Base-by-base conservation (phyloP, 345 rosid genomes). In the Gossypium thurberi region DNA sequence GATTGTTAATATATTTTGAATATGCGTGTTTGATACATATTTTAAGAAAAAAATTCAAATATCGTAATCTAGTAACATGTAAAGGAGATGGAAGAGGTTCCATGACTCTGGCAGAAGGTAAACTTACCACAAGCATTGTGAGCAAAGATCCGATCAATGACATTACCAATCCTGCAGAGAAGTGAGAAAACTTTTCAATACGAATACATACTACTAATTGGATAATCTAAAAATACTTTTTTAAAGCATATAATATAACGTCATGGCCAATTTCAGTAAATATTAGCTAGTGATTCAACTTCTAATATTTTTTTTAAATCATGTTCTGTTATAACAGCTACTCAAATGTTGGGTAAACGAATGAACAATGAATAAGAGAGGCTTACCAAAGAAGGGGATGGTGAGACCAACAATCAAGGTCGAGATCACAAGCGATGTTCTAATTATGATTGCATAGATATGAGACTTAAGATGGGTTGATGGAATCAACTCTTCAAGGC, bases 401-500 rank as follows among this genome's bases (percentile, higher is more conserved):
- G 83, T 61, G n/a, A 94, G 93, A 73, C 85, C 95, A 21, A 94
- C 97, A 6, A 91, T 12, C 80, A 94, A 80, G 72, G 97, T 94
- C 17, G 97, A 94, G 74, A 94, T 48, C 71, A 83, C 97, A 56
- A 94, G 75, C 15, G 82, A 81, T 3, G 95, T 94, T 79, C 98
- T 86, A 76, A 94, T 90, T 82, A 81, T 26, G 42, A 92, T 83
- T 2, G 91, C 81, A 11, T 84, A 89, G 33, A 88, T 53, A 78
- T 86, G 87, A 77, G 90, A 86, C 81, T 86, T 87, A 51, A 66
- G 71, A 42, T 79, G 83, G 79, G 55, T 84, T 70, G 92, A 84
- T 57, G 98, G 95, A 76, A 94, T 74, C 79, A 94, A 78, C 71
- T 94, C 98, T 81, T 94, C 98, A 42, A 94, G 88, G 79, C 98